These are phyloP conservation scores for Sordariomycetes sp. DNA, from an alignment of 2,329 filamentous ascomycete species.

Conservation along the genomic window DNA sequence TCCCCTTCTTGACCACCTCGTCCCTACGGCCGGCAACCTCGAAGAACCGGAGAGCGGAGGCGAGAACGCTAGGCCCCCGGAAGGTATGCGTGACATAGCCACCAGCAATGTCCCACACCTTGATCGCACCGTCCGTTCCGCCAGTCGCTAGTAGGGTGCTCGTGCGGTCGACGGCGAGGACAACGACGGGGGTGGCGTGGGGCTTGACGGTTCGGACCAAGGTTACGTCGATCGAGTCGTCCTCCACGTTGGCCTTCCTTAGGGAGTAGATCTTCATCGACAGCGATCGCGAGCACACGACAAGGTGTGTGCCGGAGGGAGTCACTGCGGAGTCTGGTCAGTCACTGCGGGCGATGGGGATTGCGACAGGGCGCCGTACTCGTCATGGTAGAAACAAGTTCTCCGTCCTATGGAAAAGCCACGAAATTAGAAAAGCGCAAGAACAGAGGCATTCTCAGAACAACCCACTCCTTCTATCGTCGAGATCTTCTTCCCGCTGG, in stretches of 20 bases:
- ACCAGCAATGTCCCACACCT: slow-evolving; percentile 88
- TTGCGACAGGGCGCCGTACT: slow-evolving; percentile 24
- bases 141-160: slow-evolving; percentile 87
- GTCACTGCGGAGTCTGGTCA: slow-evolving; percentile 49
- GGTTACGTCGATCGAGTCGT: slow-evolving; percentile 50
- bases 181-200: slow-evolving; percentile 81
- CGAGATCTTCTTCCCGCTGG: slow-evolving; percentile 71
- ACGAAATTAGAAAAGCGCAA: slow-evolving; percentile 11
- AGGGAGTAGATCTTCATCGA: slow-evolving; percentile 88
- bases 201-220: slow-evolving; percentile 77
- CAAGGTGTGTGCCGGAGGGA: slow-evolving; percentile 75
- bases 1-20: slow-evolving; percentile 24
- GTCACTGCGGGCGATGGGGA: not conserved
- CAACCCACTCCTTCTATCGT: slow-evolving; percentile 70
- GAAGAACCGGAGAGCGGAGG: slow-evolving; percentile 89
- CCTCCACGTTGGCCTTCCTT: slow-evolving; percentile 38
- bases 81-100: slow-evolving; percentile 94
- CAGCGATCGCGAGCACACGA: slow-evolving; percentile 88
- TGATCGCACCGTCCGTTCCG: slow-evolving; percentile 84
- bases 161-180: slow-evolving; percentile 69
- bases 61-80: slow-evolving; percentile 80
- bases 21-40: slow-evolving; percentile 47
- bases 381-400: slow-evolving; percentile 65
- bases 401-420: slow-evolving; percentile 51
- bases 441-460: not conserved